Evolutionary conservation across 192 early-diverging fungal genomes (phyloP).

Genomic region (Pilobolus umbonatus): DNA sequence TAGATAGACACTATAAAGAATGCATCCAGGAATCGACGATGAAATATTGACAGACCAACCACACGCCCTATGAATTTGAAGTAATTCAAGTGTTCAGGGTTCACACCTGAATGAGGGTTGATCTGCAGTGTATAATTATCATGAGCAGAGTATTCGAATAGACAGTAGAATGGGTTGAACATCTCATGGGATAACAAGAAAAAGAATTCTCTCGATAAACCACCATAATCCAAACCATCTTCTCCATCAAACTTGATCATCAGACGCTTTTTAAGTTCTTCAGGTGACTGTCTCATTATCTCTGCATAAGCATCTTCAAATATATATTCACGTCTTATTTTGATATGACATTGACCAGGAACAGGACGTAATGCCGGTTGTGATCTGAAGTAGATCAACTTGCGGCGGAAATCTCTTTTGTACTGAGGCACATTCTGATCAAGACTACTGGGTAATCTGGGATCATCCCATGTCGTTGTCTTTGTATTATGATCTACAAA

Average conservation of each 20-base stretch:
- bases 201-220: conserved; percentile 96
- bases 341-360: conserved; percentile 91
- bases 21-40: conserved; percentile 93
- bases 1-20: conserved; percentile 97
- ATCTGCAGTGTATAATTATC: conserved; percentile 98
- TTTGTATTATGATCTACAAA: conserved; percentile 99
- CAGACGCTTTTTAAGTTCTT: conserved; percentile 91
- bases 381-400: conserved; percentile 93
- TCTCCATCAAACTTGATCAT: conserved; percentile 99
- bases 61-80: conserved; percentile 98
- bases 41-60: conserved; percentile 94
- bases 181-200: conserved; percentile 97
- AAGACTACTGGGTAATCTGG: conserved; percentile 75
- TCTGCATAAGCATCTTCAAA: conserved; percentile 97
- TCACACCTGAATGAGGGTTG: conserved; percentile 91
- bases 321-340: conserved; percentile 80
- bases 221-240: conserved; percentile 98
- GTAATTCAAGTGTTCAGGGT: conserved; percentile 97
- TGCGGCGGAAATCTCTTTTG: conserved; percentile 97
- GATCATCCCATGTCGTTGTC: conserved; percentile 98
- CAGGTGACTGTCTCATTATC: conserved; percentile 87
- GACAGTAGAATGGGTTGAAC: conserved; percentile 88
- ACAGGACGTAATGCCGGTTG: conserved; percentile 87
- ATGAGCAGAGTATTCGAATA: conserved; percentile 98
- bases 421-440: conserved; percentile 95